phyloP scores from a whole-genome alignment of 805 yeast genomes.

The Pichia heedii region DNA sequence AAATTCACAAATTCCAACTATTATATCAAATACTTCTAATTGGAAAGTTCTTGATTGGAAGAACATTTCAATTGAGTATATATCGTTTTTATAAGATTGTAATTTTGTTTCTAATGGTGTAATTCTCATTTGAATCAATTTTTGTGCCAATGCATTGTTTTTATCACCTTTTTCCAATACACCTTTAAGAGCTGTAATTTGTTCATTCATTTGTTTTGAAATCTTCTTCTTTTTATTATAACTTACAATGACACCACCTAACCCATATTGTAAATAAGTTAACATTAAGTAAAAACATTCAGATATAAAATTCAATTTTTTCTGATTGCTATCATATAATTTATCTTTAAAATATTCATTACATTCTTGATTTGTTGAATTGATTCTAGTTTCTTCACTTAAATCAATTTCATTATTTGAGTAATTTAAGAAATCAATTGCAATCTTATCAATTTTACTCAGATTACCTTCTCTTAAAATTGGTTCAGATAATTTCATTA shows the following conservation, averaged over 20 bases:
- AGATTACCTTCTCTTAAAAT: constrained; percentile 53
- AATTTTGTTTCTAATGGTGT: constrained; percentile 28
- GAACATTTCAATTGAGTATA: constrained; percentile 54
- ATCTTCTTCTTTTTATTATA: constrained; percentile 46
- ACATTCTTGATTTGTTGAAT: constrained; percentile 66
- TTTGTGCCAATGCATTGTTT: constrained; percentile 23
- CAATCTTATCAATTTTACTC: constrained; percentile 68
- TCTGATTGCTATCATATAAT: constrained; percentile 20
- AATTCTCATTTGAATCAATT: constrained; percentile 21
- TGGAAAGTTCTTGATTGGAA: constrained; percentile 50
- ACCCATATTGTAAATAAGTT: constrained; percentile 78
- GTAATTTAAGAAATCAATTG: constrained; percentile 52
- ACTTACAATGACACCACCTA: constrained; percentile 63
- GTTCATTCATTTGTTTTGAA: constrained; percentile 42
- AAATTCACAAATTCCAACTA: constrained; percentile 68
- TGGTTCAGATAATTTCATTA: constrained; percentile 72
- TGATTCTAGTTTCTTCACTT: constrained; percentile 72
- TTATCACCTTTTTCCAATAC: constrained; percentile 17
- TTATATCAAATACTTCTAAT: constrained; percentile 62
- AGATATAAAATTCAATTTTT: constrained; percentile 66
- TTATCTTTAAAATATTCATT: constrained; percentile 42
- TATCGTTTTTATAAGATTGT: constrained; percentile 32
- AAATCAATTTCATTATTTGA: constrained; percentile 52
- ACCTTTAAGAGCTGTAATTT: constrained; percentile 43
- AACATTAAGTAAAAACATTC: constrained; percentile 77